A percentile compares a stretch with the other conserved stretches of the same genome.
These are phyloP conservation scores for Blastobotrys capitulatus DNA, from an alignment of 1,139 yeast species.

Conservation along the genomic window DNA sequence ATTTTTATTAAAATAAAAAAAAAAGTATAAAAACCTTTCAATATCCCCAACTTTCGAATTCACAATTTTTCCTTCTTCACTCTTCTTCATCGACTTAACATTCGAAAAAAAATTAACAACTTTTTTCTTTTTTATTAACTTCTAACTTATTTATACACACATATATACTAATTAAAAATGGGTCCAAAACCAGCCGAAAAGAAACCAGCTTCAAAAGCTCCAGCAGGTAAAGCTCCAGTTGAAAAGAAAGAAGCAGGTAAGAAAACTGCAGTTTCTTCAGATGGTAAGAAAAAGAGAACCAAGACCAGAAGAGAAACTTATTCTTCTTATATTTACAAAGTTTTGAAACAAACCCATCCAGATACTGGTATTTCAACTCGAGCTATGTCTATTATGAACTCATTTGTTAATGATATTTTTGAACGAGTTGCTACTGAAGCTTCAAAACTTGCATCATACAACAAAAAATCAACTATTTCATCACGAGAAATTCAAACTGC, in stretches of 20 bases:
- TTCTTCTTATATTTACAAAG: slow-evolving; percentile 98
- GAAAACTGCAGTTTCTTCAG: slow-evolving; percentile 77
- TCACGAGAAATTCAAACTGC: slow-evolving; percentile 99
- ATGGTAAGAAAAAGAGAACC: slow-evolving; percentile 88
- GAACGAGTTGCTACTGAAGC: slow-evolving; percentile 83
- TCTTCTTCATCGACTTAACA: slow-evolving; percentile 20
- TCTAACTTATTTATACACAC: background rate
- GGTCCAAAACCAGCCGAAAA: slow-evolving; percentile 94
- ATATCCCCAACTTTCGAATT: background rate
- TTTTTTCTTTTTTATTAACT: background rate
- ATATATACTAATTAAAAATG: slow-evolving; percentile 45
- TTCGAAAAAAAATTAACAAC: slow-evolving; percentile 30
- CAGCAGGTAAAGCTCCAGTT: slow-evolving; percentile 93
- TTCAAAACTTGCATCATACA: slow-evolving; percentile 98
- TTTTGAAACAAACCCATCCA: slow-evolving; percentile 97
- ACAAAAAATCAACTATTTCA: slow-evolving; percentile 97
- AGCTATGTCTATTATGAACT: slow-evolving; percentile 99
- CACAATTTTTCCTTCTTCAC: slow-evolving; percentile 19
- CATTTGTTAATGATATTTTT: slow-evolving; percentile 81
- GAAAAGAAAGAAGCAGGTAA: slow-evolving; percentile 95
- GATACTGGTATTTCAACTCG: slow-evolving; percentile 99
- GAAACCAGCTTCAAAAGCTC: slow-evolving; percentile 49
- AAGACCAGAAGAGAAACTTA: slow-evolving; percentile 98
- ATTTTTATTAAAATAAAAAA: background rate
- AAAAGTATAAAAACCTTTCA: slow-evolving; percentile 1